Evolutionary conservation across 495 filamentous ascomycete species (phyloP), one percentile per base, ranked within the genome.

Genomic region (Tuber umbilicatum): DNA sequence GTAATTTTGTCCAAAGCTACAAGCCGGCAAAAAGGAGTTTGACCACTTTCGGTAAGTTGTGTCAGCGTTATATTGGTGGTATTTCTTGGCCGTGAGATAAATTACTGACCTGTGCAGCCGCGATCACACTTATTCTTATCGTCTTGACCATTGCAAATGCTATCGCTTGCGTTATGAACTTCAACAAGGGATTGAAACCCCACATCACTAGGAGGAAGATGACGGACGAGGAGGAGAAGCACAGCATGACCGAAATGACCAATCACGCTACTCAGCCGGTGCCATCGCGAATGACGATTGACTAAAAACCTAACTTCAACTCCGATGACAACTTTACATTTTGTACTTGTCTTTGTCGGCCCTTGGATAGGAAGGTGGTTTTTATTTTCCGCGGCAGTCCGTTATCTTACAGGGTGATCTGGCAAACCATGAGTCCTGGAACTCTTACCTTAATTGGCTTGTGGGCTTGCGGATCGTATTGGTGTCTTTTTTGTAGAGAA

Each of bases 101-200:
- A 43, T 31, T 73, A 68, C 72, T 81, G 35, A 81, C 40, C 69
- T 2, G 67, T 72, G 70, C 45, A 82, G 94, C 95, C 71, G 89
- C 97, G 73, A 91, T 99, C 79, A 97, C 96, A 35, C 89, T 99
- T 42, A 80, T 95, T 40, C 85, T 97, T 75, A 94, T 99, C 79
- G 85, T 97, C 60, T 83, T 92, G 72, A 99, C 95, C 72, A 98
- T 99, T 80, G 86, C 90, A 84, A 94, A 97, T 74, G 94, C 93
- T 39, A 88, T 90, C 78, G 87, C 92, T 77, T 98, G 95, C 86
- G 92, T 91, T 84, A 85, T 86, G 82, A 99, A 99, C 86, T 99
- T 98, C 87, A 87, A 91, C 84, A 90, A 91, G 76, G 95, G 95
- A 10, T 85, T 99, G 73, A 97, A 96, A 85, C 91, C 89, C 23